Conservation (phyloP, 148 eudicot genomes). For the Nyssa sinensis region DNA sequence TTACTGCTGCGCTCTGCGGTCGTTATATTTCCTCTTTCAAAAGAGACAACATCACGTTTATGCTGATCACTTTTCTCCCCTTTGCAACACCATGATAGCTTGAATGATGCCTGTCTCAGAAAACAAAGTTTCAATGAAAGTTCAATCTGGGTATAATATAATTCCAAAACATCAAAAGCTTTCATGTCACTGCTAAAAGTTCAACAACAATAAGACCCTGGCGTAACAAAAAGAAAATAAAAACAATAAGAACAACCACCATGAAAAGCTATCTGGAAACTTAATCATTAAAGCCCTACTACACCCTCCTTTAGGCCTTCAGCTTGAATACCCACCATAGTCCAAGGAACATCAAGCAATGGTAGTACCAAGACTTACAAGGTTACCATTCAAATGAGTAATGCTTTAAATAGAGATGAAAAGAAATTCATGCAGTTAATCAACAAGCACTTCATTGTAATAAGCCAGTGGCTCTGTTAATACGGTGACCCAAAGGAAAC, state of each 20-base stretch:
- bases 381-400: slow-evolving; percentile 2
- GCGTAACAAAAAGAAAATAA: background rate
- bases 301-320: too few relatives aligned
- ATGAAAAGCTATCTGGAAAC: background rate
- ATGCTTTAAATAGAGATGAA: background rate
- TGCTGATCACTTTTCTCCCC: slow-evolving; percentile 81
- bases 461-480: background rate
- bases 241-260: background rate
- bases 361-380: background rate
- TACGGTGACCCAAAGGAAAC: background rate
- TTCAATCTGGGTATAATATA: background rate
- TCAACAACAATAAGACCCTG: background rate
- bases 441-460: background rate
- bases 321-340: background rate
- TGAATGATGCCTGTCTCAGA: slow-evolving; percentile 79
- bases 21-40: slow-evolving; percentile 85
- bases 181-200: too few relatives aligned
- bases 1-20: slow-evolving; percentile 91
- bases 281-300: background rate
- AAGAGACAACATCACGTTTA: slow-evolving; percentile 91
- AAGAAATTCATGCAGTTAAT: background rate
- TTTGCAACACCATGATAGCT: slow-evolving; percentile 81
- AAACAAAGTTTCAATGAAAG: slow-evolving; percentile 11
- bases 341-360: background rate
- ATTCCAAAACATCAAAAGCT: background rate